phyloP scores from a whole-genome alignment of 179 eudicot genomes.

The Spergularia azorica region DNA sequence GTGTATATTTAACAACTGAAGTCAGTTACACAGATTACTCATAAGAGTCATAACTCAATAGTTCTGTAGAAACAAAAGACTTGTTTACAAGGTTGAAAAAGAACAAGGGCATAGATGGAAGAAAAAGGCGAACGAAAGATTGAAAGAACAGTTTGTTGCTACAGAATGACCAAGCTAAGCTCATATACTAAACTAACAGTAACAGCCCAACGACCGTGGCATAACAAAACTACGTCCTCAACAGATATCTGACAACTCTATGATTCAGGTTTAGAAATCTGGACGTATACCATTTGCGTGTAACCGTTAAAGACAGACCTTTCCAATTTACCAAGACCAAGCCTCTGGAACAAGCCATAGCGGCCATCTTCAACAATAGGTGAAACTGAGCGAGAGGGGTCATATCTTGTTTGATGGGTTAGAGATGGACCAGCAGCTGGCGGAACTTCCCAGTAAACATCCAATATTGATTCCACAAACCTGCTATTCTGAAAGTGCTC shows the following conservation, averaged over 20 bases:
- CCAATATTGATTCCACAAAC: slow-evolving; percentile 77
- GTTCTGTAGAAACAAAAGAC: slow-evolving; percentile 9
- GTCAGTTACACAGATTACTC: slow-evolving; percentile 19
- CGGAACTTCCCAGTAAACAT: slow-evolving; percentile 93
- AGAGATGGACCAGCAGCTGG: slow-evolving; percentile 96
- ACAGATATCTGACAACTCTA: background rate
- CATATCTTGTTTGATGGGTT: slow-evolving; percentile 92
- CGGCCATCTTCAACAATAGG: slow-evolving; percentile 97
- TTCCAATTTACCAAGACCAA: slow-evolving; percentile 62
- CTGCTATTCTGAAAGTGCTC: slow-evolving; percentile 89
- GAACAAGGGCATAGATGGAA: slow-evolving; percentile 1
- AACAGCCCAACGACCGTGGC: background rate
- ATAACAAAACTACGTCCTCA: background rate
- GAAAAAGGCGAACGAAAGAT: background rate
- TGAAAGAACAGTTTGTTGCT: background rate
- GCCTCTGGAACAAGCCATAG: slow-evolving; percentile 74
- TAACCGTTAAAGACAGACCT: slow-evolving; percentile 85
- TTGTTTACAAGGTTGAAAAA: slow-evolving; percentile 32
- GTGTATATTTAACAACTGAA: slow-evolving; percentile 17
- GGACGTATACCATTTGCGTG: slow-evolving; percentile 95
- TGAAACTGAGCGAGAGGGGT: slow-evolving; percentile 75
- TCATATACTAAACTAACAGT: slow-evolving; percentile 2
- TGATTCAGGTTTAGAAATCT: slow-evolving; percentile 55
- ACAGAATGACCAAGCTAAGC: slow-evolving; percentile 13
- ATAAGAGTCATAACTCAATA: slow-evolving; percentile 8